Conservation (phyloP, 176 grass and related monocot genomes). For the Leersia perrieri region DNA sequence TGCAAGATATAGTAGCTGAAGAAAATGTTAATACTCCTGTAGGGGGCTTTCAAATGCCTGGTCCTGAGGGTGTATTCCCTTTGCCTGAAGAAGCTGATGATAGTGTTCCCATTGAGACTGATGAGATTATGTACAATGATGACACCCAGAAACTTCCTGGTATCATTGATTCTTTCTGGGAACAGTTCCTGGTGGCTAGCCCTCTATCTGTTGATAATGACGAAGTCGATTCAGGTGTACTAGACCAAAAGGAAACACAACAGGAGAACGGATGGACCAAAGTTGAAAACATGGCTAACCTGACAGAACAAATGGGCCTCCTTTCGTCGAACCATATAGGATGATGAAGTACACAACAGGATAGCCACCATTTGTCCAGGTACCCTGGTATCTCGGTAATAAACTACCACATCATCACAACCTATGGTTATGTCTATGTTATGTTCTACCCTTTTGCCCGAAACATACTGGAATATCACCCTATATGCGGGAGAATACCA, state of each 20-base stretch:
- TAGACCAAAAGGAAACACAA: slow-evolving; percentile 39
- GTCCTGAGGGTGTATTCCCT: slow-evolving; percentile 55
- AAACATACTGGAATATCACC: slow-evolving; percentile 12
- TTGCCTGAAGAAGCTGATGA: slow-evolving; percentile 50
- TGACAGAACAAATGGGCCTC: slow-evolving; percentile 92
- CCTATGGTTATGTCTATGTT: slow-evolving; percentile 20
- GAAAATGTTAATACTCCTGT: slow-evolving; percentile 38
- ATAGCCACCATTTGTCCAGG: not conserved
- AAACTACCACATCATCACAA: slow-evolving; percentile 16
- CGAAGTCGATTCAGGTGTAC: slow-evolving; percentile 60
- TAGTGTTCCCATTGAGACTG: slow-evolving; percentile 62
- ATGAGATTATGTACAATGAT: slow-evolving; percentile 54
- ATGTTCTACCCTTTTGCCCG: slow-evolving; percentile 1
- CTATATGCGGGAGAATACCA: slow-evolving; percentile 17
- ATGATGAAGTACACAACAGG: slow-evolving; percentile 26
- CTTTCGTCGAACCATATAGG: slow-evolving; percentile 63
- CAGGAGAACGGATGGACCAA: slow-evolving; percentile 54
- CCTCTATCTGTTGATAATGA: slow-evolving; percentile 57
- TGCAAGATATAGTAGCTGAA: slow-evolving; percentile 53
- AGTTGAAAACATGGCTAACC: slow-evolving; percentile 54
- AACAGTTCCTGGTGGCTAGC: slow-evolving; percentile 77
- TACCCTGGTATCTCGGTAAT: slow-evolving; percentile 30
- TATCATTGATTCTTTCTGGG: slow-evolving; percentile 92
- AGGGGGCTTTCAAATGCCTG: slow-evolving; percentile 52
- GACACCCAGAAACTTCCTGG: slow-evolving; percentile 66